Evolutionary conservation across 2,329 filamentous ascomycete genomes (phyloP).

Genomic region (Diaporthe helianthi): DNA sequence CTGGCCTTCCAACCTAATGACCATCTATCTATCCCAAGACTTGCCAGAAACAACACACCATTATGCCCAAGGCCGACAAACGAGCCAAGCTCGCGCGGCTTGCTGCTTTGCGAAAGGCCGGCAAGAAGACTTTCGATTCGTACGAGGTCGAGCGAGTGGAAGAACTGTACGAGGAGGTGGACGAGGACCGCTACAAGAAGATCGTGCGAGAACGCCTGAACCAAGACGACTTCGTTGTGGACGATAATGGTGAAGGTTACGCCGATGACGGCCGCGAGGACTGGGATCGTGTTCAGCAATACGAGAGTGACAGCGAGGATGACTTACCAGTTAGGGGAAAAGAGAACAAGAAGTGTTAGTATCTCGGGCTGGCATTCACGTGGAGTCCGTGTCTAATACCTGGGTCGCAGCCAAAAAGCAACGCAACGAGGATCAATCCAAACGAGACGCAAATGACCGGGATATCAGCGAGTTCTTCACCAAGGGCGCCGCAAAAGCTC

Average conservation of each 20-base stretch:
- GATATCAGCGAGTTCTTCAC: conserved; percentile 96
- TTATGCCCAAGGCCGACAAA: conserved; percentile 52
- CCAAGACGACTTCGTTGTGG: conserved; percentile 96
- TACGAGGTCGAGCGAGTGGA: conserved; percentile 88
- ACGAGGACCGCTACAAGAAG: conserved; percentile 97
- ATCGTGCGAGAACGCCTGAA: conserved; percentile 88
- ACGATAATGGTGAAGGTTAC: conserved; percentile 97
- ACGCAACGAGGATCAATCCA: conserved; percentile 84
- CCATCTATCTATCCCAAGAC: neutral
- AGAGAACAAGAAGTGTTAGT: conserved; percentile 59
- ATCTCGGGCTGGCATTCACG: neutral
- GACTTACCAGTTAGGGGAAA: conserved; percentile 57
- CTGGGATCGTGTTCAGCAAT: conserved; percentile 76
- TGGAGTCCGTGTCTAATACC: neutral
- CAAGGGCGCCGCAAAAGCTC: conserved; percentile 70
- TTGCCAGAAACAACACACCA: conserved; percentile 33
- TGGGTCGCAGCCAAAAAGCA: conserved; percentile 75
- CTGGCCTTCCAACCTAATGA: conserved; percentile 14
- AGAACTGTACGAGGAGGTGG: conserved; percentile 92
- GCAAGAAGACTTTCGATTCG: conserved; percentile 87
- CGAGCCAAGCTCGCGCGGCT: conserved; percentile 76
- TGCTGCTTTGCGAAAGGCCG: conserved; percentile 81
- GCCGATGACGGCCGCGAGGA: conserved; percentile 96
- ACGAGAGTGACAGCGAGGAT: conserved; percentile 80
- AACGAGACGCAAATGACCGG: conserved; percentile 85